Base-by-base conservation (phyloP, 371 early-diverging fungal species). In the Mucor mucedo region DNA sequence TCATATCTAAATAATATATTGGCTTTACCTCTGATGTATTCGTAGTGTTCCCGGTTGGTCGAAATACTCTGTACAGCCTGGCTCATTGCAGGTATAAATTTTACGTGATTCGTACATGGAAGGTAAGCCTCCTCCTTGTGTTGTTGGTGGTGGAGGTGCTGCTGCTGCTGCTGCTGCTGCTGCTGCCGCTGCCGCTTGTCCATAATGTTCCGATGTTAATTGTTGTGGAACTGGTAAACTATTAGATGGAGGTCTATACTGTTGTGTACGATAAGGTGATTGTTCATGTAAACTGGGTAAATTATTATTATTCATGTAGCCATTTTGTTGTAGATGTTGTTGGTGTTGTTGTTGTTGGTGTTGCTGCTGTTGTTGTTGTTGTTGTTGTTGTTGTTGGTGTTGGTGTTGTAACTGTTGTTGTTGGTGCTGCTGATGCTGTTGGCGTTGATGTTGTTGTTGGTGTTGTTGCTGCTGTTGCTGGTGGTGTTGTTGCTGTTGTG, bases 1-100 rank as follows among this genome's bases (percentile, higher is more conserved):
- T 28, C 32, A 9, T 29, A 28, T 2, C 28, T 28, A n/a, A 33
- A 44, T 33, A 53, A 16, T 44, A 33, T 6, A n/a, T 47, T 13
- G 28, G 0, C 8, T 13, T 59, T 66, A 68, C 68, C 63, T 68
- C 63, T 68, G 68, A 63, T 68, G 68, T 59, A 59, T 49, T 44
- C 63, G 58, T 63, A 68, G 55, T 32, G 21, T 55, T 42, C 44
- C 48, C 4, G 63, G 21, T 21, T 59, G 63, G 33, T 68, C 68
- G 59, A 68, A 68, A 9, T 55, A 55, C 41, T 68, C 63, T 32
- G 58, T 55, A 39, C 68, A 68, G 28, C 58, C 62, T 6, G 68
- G 62, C 11, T 68, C 68, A 28, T 58, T 59, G 30, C 68, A 68
- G 13, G 41, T 45, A 49, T 44, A 68, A 16, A 68, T 11, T 59